Conservation (phyloP, 2,329 filamentous ascomycete genomes). For the Talaromyces amestolkiae region DNA sequence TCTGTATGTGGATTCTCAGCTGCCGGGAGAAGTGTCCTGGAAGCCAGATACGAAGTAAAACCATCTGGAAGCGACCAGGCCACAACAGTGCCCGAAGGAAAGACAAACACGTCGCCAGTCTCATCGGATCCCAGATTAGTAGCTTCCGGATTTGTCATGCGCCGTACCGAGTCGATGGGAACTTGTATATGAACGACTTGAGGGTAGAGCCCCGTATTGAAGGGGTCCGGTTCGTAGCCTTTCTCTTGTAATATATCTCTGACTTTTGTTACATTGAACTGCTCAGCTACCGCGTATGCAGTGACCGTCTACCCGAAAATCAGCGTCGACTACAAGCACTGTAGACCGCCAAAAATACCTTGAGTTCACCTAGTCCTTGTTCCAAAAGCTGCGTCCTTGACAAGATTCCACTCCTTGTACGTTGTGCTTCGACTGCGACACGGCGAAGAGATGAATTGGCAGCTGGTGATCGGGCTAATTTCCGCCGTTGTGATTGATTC, state of each 20-base stretch:
- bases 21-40: constrained; percentile 69
- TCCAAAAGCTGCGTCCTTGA: constrained; percentile 42
- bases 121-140: constrained; percentile 43
- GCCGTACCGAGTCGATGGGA: constrained; percentile 46
- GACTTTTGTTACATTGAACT: constrained; percentile 61
- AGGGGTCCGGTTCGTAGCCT: constrained; percentile 63
- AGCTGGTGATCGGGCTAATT: constrained; percentile 50
- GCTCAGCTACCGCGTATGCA: constrained; percentile 66
- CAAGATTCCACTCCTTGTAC: constrained; percentile 54
- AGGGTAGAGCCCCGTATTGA: constrained; percentile 60
- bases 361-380: constrained; percentile 37
- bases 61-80: constrained; percentile 83
- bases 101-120: constrained; percentile 87
- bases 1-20: constrained; percentile 71
- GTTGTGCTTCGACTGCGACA: constrained; percentile 82
- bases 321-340: constrained; percentile 19
- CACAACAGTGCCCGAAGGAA: constrained; percentile 89
- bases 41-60: constrained; percentile 67
- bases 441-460: constrained; percentile 75
- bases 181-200: constrained; percentile 63
- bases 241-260: constrained; percentile 56
- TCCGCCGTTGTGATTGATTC: constrained; percentile 45
- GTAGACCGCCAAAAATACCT: constrained; percentile 26
- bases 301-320: constrained; percentile 48
- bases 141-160: constrained; percentile 42